These are phyloP conservation scores for Tuber indicum DNA, from an alignment of 495 filamentous ascomycete species.

Conservation along the genomic window DNA sequence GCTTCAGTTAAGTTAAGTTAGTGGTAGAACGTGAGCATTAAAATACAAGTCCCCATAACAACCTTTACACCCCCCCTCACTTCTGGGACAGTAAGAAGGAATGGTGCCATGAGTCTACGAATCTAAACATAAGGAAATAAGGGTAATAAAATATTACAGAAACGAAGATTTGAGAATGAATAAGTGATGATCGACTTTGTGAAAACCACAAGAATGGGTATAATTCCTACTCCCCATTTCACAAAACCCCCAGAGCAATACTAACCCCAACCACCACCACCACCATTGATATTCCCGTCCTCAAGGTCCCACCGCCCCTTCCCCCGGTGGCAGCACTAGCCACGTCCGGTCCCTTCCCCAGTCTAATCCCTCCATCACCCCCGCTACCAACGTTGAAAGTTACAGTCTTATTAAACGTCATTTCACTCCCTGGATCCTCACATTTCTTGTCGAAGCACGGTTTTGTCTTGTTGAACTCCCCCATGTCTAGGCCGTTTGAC, in stretches of 20 bases:
- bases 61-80: not conserved
- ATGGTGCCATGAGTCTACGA: not conserved
- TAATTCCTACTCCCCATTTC: not conserved
- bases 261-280: not conserved
- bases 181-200: not conserved
- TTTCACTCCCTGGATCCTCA: constrained; percentile 15
- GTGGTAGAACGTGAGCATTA: not conserved
- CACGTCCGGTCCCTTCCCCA: not conserved
- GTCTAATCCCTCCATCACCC: not conserved
- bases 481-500: not conserved
- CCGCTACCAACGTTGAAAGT: not conserved
- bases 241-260: not conserved
- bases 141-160: not conserved
- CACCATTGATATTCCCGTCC: not conserved
- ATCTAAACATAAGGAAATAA: constrained; percentile 1
- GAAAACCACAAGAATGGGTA: not conserved
- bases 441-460: constrained; percentile 19
- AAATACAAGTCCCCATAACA: constrained; percentile 2
- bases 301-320: not conserved
- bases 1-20: not conserved
- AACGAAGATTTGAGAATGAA: not conserved
- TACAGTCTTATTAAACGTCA: constrained; percentile 18
- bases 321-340: not conserved
- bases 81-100: not conserved
- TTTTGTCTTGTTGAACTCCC: constrained; percentile 11